phyloP scores from a whole-genome alignment of 1,284 basidiomycete species.

The Trametes pubescens region DNA sequence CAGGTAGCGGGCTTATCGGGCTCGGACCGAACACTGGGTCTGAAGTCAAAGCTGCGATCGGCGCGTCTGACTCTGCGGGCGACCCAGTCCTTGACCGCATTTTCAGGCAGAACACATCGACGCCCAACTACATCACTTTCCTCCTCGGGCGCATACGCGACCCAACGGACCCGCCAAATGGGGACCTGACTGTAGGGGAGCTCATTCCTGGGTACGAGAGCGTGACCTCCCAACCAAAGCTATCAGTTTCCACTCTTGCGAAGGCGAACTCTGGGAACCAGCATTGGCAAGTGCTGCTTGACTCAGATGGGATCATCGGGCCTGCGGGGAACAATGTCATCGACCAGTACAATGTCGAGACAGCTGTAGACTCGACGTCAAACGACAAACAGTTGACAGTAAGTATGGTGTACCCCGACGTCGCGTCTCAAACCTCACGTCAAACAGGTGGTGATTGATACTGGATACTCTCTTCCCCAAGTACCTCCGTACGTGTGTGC shows the following conservation, averaged over 20 bases:
- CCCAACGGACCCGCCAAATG: conserved; percentile 36
- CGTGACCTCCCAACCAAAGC: conserved; percentile 42
- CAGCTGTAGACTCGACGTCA: conserved; percentile 49
- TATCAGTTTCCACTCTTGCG: conserved; percentile 39
- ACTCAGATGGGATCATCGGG: conserved; percentile 42
- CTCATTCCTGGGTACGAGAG: conserved; percentile 41
- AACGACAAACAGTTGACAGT: conserved; percentile 54
- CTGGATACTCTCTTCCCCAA: conserved; percentile 68
- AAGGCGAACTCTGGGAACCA: conserved; percentile 34
- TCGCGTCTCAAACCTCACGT: conserved; percentile 1
- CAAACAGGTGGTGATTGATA: conserved; percentile 55
- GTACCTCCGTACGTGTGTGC: conserved; percentile 51
- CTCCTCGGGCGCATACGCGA: conserved; percentile 41
- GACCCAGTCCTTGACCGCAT: conserved; percentile 65
- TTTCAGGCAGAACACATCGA: conserved; percentile 59
- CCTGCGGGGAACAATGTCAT: conserved; percentile 43
- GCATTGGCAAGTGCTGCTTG: conserved; percentile 45
- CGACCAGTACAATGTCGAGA: conserved; percentile 49
- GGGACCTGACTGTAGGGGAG: conserved; percentile 47
- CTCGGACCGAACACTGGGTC: conserved; percentile 49
- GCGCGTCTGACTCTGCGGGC: conserved; percentile 31
- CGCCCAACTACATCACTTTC: conserved; percentile 62
- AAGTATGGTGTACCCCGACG: neutral
- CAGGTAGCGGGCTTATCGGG: conserved; percentile 45
- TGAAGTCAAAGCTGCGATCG: conserved; percentile 36